Percentiles rank a stretch among this genome's conserved stretches.
Conservation (phyloP, 495 filamentous ascomycete species). For the Penicillium goetzii region DNA sequence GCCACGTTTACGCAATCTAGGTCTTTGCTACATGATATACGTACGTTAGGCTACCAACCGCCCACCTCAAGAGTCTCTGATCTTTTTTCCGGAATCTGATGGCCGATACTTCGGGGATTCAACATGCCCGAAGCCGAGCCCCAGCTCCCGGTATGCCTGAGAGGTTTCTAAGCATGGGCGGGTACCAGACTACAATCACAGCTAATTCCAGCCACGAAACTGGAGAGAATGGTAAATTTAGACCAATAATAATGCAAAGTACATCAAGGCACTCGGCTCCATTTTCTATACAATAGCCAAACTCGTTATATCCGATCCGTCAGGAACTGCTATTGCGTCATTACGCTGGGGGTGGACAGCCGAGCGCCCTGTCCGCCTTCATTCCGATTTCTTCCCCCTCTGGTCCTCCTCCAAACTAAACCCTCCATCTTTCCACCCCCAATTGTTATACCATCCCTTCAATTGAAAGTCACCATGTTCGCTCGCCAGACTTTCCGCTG, state of each 20-base stretch:
- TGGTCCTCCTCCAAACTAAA: not conserved
- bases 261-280: not conserved
- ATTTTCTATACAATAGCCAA: conserved; percentile 17
- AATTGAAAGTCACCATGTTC: conserved; percentile 47
- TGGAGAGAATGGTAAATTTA: not conserved
- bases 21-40: too few relatives aligned
- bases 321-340: conserved; percentile 37
- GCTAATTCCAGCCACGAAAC: not conserved
- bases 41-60: too few relatives aligned
- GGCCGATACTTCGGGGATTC: conserved; percentile 3
- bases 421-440: conserved; percentile 3
- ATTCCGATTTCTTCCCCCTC: conserved; percentile 35
- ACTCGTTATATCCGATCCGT: conserved; percentile 10
- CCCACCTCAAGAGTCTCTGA: not conserved
- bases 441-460: conserved; percentile 18
- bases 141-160: conserved; percentile 3
- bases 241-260: not conserved
- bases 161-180: not conserved
- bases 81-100: not conserved
- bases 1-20: not conserved
- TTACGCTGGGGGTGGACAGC: conserved; percentile 23
- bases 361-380: conserved; percentile 31
- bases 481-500: conserved; percentile 53
- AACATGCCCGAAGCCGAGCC: conserved; percentile 15
- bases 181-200: not conserved